These are phyloP conservation scores for Magnaporthiopsis incrustans DNA, from an alignment of 2,329 filamentous ascomycete genomes.

Conservation along the genomic window DNA sequence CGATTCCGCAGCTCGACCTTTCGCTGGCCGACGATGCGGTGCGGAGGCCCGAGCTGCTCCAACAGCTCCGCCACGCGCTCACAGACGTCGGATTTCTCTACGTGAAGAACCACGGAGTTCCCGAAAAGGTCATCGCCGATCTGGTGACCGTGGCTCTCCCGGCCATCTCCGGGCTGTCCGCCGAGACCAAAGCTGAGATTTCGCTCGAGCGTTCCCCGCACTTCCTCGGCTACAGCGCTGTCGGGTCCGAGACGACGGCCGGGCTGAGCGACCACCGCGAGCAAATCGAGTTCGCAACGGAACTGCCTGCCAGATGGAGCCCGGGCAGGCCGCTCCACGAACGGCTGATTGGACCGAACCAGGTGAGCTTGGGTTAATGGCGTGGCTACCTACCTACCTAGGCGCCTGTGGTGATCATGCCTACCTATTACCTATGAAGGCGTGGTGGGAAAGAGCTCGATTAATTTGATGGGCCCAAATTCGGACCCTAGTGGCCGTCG, in stretches of 20 bases:
- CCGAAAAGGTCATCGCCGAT: constrained; percentile 23
- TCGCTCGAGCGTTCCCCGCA: constrained; percentile 47
- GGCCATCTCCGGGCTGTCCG: constrained; percentile 27
- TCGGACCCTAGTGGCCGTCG: constrained; percentile 31
- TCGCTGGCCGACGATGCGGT: constrained; percentile 29
- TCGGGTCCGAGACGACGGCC: constrained; percentile 47
- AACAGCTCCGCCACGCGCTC: constrained; percentile 34
- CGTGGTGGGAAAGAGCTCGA: not conserved
- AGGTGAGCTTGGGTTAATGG: constrained; percentile 21
- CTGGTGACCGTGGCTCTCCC: constrained; percentile 21
- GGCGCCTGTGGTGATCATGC: too few relatives aligned
- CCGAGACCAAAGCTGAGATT: constrained; percentile 32
- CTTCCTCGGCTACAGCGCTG: constrained; percentile 51
- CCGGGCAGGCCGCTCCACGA: constrained; percentile 29
- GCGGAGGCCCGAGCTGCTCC: constrained; percentile 28
- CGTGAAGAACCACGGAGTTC: constrained; percentile 39
- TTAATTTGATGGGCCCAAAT: not conserved
- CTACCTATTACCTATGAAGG: not conserved
- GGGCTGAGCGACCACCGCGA: constrained; percentile 44
- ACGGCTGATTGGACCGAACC: constrained; percentile 38
- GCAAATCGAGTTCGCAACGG: constrained; percentile 53
- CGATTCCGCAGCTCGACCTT: constrained; percentile 42
- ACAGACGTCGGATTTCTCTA: constrained; percentile 47
- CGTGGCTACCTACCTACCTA: too few relatives aligned
- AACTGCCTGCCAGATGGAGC: constrained; percentile 32